phyloP scores from a whole-genome alignment of 2,329 filamentous ascomycete genomes.

The Myriosclerotinia duriaeana region DNA sequence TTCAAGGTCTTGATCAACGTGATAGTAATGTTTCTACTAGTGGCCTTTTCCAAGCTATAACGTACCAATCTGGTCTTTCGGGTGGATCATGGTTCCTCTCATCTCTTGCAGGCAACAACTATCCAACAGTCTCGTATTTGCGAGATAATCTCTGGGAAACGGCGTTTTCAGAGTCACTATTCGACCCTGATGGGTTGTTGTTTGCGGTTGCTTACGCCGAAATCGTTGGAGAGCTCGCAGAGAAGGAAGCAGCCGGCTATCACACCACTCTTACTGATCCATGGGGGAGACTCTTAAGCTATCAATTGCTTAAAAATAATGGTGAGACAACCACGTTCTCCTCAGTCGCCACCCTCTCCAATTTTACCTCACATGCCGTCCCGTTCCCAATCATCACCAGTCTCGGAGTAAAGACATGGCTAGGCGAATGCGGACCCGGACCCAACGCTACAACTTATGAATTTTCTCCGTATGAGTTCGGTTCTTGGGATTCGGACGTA shows the following conservation, averaged over 20 bases:
- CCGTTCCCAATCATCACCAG: constrained; percentile 50
- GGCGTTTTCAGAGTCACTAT: constrained; percentile 43
- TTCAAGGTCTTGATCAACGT: constrained; percentile 42
- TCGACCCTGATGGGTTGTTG: constrained; percentile 42
- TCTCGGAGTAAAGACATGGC: constrained; percentile 41
- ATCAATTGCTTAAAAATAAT: constrained; percentile 30
- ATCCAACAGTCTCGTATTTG: constrained; percentile 46
- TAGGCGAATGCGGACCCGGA: constrained; percentile 42
- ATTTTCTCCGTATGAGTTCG: constrained; percentile 65
- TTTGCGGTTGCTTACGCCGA: constrained; percentile 36
- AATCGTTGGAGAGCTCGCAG: constrained; percentile 30
- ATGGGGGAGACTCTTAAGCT: constrained; percentile 33
- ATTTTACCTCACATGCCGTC: constrained; percentile 44
- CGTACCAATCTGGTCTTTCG: constrained; percentile 49
- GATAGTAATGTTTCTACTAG: constrained; percentile 44
- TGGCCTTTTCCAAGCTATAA: constrained; percentile 48
- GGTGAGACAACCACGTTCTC: constrained; percentile 31
- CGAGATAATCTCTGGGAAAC: constrained; percentile 44
- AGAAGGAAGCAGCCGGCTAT: constrained; percentile 38
- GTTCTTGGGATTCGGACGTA: constrained; percentile 60
- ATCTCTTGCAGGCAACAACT: constrained; percentile 48
- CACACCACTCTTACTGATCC: constrained; percentile 34
- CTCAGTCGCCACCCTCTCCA: constrained; percentile 39
- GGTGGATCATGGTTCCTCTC: constrained; percentile 49
- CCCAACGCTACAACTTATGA: constrained; percentile 62